These are phyloP conservation scores for Aspergillus affinis DNA, from an alignment of 495 filamentous ascomycete species.

Conservation along the genomic window DNA sequence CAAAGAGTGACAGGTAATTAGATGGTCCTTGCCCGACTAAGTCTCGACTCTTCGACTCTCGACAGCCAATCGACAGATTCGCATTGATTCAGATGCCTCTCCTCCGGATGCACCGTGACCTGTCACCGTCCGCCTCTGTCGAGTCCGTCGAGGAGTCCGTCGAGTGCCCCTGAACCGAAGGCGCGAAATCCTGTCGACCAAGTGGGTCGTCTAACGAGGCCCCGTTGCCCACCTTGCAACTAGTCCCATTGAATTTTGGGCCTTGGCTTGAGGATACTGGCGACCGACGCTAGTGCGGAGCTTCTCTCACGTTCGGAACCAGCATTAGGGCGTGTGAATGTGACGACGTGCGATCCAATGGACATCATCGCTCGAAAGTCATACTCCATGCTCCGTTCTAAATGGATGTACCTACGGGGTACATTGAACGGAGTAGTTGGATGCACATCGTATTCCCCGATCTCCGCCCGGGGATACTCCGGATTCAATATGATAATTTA, in stretches of 20 bases:
- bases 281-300: background rate
- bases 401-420: background rate
- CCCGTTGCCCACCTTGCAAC: no score
- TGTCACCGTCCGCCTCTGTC: constrained; percentile 7
- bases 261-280: no score
- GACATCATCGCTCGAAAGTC: background rate
- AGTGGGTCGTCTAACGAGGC: background rate
- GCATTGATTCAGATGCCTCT: background rate
- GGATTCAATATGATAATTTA: no score
- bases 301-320: background rate
- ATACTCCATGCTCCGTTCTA: background rate
- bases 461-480: no score
- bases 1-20: background rate
- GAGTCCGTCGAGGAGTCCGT: background rate
- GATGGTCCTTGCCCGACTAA: no score
- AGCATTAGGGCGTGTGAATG: background rate
- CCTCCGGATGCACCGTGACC: constrained; percentile 8
- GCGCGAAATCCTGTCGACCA: constrained; percentile 13
- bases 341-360: background rate
- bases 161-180: constrained; percentile 14
- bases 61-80: background rate
- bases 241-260: background rate
- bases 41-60: background rate
- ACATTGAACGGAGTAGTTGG: no score
- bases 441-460: no score